Base-by-base conservation (phyloP, 371 early-diverging fungal species). In the Coemansia sp. region DNA sequence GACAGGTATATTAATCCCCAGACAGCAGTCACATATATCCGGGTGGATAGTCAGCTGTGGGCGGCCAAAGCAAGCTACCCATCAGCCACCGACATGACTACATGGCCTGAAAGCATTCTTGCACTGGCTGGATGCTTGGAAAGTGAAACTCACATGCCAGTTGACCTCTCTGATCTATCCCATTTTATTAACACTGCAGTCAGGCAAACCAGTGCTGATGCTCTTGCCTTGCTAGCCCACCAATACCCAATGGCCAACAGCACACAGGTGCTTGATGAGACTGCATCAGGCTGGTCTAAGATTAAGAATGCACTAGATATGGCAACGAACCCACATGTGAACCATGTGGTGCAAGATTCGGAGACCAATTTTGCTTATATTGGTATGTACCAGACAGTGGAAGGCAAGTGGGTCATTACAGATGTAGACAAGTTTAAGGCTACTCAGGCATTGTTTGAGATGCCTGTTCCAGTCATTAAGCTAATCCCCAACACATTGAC, bases 1-100 rank as follows among this genome's bases (percentile, higher is more conserved):
- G 63, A 77, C 58, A 77, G 39, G 5, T 66, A 63, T 48, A 34
- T 79, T 37, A 64, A 67, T 24, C 24, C 26, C 71, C 66, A 1
- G 59, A 57, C 75, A 6, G 63, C 75, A 0, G 11, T 52, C 0
- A 13, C 40, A 4, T 74, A 69, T 42, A 69, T 67, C 1, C 70
- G 71, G 2, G 27, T 74, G 10, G 69, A 66, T 16, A 48, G 24
- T 27, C 63, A 66, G 13, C 27, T 63, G 50, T 74, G 75, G 75
- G 63, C 67, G 2, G 26, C 56, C 10, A 53, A 47, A 31, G 37
- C 34, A 5, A 39, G 63, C 50, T 22, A 50, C 2, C 75, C 75
- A 3, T n/a, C 63, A 0, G 37, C 2, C 1, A 8, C 51, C 0
- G 42, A 66, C 1, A 21, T 69, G 13, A 42, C 27, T 6, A 2